Evolutionary conservation across 805 yeast species (phyloP).

Genomic region (Blastobotrys peoriensis): DNA sequence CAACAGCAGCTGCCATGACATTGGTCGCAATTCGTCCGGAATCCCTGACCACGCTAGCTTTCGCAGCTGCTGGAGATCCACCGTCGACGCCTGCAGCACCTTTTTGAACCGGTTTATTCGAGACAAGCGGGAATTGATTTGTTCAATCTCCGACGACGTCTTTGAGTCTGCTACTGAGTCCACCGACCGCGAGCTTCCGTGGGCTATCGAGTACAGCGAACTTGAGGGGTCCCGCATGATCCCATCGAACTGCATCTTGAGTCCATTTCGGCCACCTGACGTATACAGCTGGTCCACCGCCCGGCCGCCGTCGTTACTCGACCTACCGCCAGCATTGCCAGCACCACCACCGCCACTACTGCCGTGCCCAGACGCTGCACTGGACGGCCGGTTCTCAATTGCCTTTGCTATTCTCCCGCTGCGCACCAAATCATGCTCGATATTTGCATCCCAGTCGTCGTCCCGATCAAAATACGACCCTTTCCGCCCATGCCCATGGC

Average conservation of each 20-base stretch:
- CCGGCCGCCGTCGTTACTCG: conserved; percentile 1
- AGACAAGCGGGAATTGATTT: conserved; percentile 52
- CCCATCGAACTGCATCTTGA: conserved; percentile 23
- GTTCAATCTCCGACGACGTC: conserved; percentile 43
- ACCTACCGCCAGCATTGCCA: too few species aligned
- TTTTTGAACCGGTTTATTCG: conserved; percentile 63
- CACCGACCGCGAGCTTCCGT: conserved; percentile 9
- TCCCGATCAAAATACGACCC: conserved; percentile 60
- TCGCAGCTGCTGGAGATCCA: conserved; percentile 64
- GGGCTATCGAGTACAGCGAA: conserved; percentile 24
- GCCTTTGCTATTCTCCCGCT: conserved; percentile 15
- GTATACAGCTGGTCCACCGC: neutral
- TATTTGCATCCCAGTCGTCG: conserved; percentile 90
- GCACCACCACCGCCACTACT: too few species aligned
- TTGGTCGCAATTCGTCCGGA: conserved; percentile 72
- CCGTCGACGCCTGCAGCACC: conserved; percentile 46
- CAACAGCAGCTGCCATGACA: conserved; percentile 81
- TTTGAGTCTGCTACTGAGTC: conserved; percentile 17
- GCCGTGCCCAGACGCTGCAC: conserved; percentile 13
- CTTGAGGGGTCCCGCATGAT: conserved; percentile 24
- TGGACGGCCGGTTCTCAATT: conserved; percentile 19
- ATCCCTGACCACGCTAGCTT: conserved; percentile 92
- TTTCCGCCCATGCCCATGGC: neutral
- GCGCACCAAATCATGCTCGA: conserved; percentile 31
- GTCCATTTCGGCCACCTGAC: conserved; percentile 2